Base-by-base conservation (phyloP, 805 yeast genomes). In the Candida loeiensis region DNA sequence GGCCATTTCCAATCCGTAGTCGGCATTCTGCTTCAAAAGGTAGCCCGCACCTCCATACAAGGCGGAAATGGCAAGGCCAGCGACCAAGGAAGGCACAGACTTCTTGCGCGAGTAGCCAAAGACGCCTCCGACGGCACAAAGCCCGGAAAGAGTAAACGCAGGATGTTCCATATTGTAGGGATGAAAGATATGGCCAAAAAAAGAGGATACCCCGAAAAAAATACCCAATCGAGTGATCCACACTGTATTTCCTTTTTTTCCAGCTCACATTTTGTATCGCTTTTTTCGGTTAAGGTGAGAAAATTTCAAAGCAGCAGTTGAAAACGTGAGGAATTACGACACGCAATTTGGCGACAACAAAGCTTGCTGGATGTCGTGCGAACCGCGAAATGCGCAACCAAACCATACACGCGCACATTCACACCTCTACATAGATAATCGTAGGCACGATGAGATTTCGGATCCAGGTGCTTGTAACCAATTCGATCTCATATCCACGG, bases 1-100 rank as follows among this genome's bases (percentile, higher is more conserved):
- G 0, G 96, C 95, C 13, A 84, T 58, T 57, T 85, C 90, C 48
- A 90, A 71, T 32, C 96, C 96, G 63, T 77, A 77, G 55, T 85
- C 89, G 45, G 78, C 80, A 57, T 87, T 85, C 40, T 80, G 66
- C 48, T 77, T 74, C 45, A 88, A 66, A 48, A 90, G 70, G 61
- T 87, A 85, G 13, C 95, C 91, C 2, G 88, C 81, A 43, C 69
- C 55, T n/a, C 83, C 85, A 56, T 75, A 85, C 19, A 78, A 55
- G 2, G 75, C 66, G 11, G 84, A 71, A 46, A 85, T 67, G 1
- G 79, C 61, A 7, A 76, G 47, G 28, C 97, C 97, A 1, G 91
- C 95, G 35, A 79, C 64, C 40, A 90, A 70, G 0, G 96, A 87
- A 16, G 95, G 95, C 26, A 82, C 55, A 2, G 95, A 85, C 9